Percentiles rank a stretch among this genome's conserved stretches.
phyloP scores from a whole-genome alignment of 2,329 filamentous ascomycete genomes.

The Gaeumannomyces sp. region DNA sequence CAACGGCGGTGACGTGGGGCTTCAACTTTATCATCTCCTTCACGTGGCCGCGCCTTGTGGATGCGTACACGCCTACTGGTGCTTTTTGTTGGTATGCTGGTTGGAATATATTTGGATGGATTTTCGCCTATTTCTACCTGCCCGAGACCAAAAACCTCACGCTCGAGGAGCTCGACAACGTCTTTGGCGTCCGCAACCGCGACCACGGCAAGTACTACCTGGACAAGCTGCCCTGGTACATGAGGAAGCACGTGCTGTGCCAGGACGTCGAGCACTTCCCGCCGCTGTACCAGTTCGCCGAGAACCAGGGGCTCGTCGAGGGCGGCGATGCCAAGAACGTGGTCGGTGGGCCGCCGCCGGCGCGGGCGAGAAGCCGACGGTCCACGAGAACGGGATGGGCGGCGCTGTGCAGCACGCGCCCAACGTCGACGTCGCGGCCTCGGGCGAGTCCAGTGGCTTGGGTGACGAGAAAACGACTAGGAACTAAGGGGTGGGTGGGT shows the following conservation, averaged over 20 bases:
- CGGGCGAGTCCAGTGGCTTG: neutral
- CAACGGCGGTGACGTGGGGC: slow-evolving; percentile 43
- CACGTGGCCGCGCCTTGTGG: slow-evolving; percentile 38
- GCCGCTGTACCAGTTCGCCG: slow-evolving; percentile 5
- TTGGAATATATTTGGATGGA: slow-evolving; percentile 38
- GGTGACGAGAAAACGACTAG: neutral
- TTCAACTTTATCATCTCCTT: slow-evolving; percentile 33
- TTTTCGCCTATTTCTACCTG: slow-evolving; percentile 30
- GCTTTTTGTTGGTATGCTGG: slow-evolving; percentile 41
- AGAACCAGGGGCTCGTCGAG: slow-evolving; percentile 4
- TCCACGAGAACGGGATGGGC: neutral
- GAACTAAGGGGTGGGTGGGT: neutral
- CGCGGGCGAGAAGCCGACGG: too few relatives aligned
- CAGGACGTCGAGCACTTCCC: slow-evolving; percentile 6
- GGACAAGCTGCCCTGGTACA: slow-evolving; percentile 8
- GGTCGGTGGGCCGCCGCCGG: neutral
- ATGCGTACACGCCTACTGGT: slow-evolving; percentile 35
- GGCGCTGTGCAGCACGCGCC: neutral
- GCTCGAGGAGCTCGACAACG: slow-evolving; percentile 29
- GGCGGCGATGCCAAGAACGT: slow-evolving; percentile 10
- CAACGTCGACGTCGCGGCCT: neutral
- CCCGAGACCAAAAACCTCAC: slow-evolving; percentile 31
- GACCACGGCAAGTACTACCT: slow-evolving; percentile 9
- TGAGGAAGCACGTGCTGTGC: slow-evolving; percentile 8
- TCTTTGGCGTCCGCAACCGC: slow-evolving; percentile 22